phyloP scores from a whole-genome alignment of 1,139 yeast genomes.

The Groenewaldozyma auringiensis region DNA sequence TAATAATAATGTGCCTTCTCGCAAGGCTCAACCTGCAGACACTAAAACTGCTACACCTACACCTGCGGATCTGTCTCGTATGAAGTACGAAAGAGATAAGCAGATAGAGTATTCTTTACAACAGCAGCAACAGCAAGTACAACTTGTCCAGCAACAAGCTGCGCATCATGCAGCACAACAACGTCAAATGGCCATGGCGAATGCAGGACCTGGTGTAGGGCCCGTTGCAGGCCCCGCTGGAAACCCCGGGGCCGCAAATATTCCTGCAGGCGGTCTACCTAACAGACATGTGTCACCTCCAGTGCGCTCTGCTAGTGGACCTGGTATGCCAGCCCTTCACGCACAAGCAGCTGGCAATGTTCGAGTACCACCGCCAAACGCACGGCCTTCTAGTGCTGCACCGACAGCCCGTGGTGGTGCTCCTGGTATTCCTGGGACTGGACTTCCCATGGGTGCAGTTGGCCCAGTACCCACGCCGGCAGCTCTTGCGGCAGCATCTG shows the following conservation, averaged over 20 bases:
- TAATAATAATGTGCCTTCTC: conserved; percentile 25
- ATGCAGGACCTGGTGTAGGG: conserved; percentile 1
- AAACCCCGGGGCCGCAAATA: background rate
- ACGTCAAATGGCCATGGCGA: conserved; percentile 3
- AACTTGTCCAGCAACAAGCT: conserved; percentile 11
- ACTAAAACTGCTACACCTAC: conserved; percentile 43
- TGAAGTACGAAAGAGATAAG: conserved; percentile 80
- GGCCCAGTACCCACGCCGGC: conserved; percentile 6
- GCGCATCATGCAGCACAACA: conserved; percentile 3
- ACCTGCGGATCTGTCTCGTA: conserved; percentile 72
- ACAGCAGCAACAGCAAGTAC: conserved; percentile 34
- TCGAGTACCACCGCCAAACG: background rate
- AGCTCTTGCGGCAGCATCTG: conserved; percentile 8
- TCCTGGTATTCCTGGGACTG: conserved; percentile 2
- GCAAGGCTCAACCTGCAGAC: conserved; percentile 28
- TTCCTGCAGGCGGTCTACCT: background rate
- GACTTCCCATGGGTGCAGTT: background rate
- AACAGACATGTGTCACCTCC: background rate
- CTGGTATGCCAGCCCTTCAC: conserved; percentile 4
- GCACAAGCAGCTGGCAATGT: conserved; percentile 7
- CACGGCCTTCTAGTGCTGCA: background rate
- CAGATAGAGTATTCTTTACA: conserved; percentile 67
- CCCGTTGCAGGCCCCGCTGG: conserved; percentile 2
- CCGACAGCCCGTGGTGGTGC: conserved; percentile 3
- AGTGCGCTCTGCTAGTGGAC: background rate